phyloP scores from a whole-genome alignment of 129 eudicot species.

The Rutidosis leptorrhynchoides region DNA sequence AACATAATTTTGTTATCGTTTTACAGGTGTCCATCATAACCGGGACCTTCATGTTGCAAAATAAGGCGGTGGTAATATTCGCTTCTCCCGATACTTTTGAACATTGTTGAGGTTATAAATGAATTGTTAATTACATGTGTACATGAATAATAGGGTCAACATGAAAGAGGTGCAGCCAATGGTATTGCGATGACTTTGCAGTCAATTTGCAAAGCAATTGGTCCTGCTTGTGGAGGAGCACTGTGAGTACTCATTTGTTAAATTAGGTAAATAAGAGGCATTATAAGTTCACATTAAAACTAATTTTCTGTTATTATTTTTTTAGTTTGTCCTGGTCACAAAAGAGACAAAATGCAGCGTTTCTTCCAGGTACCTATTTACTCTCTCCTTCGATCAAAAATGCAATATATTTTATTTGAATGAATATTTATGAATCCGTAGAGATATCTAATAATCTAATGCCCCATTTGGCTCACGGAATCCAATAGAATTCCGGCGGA shows the following conservation, averaged over 20 bases:
- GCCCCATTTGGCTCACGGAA: no score
- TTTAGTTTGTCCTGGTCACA: slow-evolving; percentile 78
- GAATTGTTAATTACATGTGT: neutral
- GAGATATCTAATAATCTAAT: neutral
- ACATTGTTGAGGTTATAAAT: neutral
- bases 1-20: slow-evolving; percentile 7
- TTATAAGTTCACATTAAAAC: neutral
- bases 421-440: neutral
- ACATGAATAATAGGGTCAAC: slow-evolving; percentile 54
- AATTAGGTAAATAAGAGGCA: neutral
- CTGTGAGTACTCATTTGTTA: slow-evolving; percentile 47
- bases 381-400: neutral
- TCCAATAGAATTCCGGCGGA: no score
- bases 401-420: neutral
- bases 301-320: slow-evolving; percentile 5
- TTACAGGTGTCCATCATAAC: slow-evolving; percentile 58
- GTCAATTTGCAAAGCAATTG: slow-evolving; percentile 69
- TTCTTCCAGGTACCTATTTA: slow-evolving; percentile 58
- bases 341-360: slow-evolving; percentile 50
- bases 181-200: slow-evolving; percentile 66
- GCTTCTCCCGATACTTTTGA: neutral
- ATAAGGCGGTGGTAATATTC: slow-evolving; percentile 70
- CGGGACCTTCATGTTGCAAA: slow-evolving; percentile 65
- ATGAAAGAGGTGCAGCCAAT: slow-evolving; percentile 93
- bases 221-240: slow-evolving; percentile 77